Conservation (phyloP, 345 rosid species). For the Eucalyptus melliodora region DNA sequence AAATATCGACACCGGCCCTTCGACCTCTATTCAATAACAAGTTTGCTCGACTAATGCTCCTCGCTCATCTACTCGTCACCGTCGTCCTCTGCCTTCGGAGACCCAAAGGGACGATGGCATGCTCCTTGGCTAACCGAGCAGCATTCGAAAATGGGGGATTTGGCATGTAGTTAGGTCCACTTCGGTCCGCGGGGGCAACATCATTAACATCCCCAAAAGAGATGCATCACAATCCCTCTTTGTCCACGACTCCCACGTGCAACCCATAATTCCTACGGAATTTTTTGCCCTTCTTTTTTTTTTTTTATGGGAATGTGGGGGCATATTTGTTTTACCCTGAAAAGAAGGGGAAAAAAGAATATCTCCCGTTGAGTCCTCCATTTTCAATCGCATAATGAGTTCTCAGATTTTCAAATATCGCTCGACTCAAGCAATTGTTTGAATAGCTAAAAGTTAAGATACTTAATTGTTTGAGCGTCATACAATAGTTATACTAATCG, state of each 20-base stretch:
- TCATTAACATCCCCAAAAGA: background rate
- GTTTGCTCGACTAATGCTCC: background rate
- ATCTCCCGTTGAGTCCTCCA: background rate
- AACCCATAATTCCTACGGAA: background rate
- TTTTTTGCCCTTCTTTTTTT: background rate
- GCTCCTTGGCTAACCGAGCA: background rate
- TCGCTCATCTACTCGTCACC: background rate
- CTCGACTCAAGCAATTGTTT: background rate
- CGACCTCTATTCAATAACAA: background rate
- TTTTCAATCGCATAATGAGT: too few relatives aligned
- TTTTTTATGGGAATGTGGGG: background rate
- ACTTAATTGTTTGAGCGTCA: background rate
- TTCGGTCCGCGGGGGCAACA: background rate
- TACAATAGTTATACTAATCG: background rate
- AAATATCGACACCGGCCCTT: background rate
- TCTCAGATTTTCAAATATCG: background rate
- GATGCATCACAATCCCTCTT: background rate
- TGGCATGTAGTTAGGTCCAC: background rate
- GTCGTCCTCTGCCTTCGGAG: background rate
- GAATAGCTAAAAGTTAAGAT: too few relatives aligned
- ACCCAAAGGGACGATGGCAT: background rate
- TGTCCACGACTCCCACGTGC: background rate
- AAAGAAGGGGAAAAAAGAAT: rapidly evolving
- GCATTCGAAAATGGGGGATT: background rate
- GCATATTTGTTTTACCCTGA: background rate